Conservation (phyloP, 164 flowering plant genomes). For the Tinospora cordifolia region DNA sequence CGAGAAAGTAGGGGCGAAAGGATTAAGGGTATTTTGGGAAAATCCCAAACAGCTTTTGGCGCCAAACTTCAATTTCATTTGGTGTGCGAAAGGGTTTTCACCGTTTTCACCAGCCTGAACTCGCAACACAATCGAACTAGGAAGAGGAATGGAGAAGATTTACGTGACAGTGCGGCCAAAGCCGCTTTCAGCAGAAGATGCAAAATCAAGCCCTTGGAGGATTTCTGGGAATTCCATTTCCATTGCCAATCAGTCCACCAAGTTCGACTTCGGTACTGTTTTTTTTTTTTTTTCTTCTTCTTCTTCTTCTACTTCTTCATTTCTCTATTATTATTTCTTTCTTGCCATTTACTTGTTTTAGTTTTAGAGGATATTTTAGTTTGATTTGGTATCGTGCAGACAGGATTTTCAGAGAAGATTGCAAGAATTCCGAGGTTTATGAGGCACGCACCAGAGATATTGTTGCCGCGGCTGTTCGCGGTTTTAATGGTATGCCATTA, state of each 20-base stretch:
- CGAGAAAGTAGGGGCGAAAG: too few species aligned
- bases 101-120: too few species aligned
- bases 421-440: conserved; percentile 60
- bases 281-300: too few species aligned
- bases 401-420: conserved; percentile 59
- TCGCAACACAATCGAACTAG: too few species aligned
- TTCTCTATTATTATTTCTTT: background rate
- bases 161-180: conserved; percentile 69
- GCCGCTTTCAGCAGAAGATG: conserved; percentile 75
- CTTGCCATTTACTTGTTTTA: background rate
- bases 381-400: conserved; percentile 31
- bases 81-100: too few species aligned
- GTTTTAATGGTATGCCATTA: conserved; percentile 60
- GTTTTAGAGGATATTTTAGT: background rate
- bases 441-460: conserved; percentile 60
- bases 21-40: background rate
- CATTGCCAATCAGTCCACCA: conserved; percentile 40
- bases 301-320: too few species aligned
- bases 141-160: conserved; percentile 70
- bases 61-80: too few species aligned
- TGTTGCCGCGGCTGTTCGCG: conserved; percentile 79
- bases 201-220: conserved; percentile 69
- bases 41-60: background rate
- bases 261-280: conserved; percentile 70
- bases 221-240: conserved; percentile 65